These are phyloP conservation scores for Lyophyllum atratum DNA, from an alignment of 768 basidiomycete species.

Conservation along the genomic window DNA sequence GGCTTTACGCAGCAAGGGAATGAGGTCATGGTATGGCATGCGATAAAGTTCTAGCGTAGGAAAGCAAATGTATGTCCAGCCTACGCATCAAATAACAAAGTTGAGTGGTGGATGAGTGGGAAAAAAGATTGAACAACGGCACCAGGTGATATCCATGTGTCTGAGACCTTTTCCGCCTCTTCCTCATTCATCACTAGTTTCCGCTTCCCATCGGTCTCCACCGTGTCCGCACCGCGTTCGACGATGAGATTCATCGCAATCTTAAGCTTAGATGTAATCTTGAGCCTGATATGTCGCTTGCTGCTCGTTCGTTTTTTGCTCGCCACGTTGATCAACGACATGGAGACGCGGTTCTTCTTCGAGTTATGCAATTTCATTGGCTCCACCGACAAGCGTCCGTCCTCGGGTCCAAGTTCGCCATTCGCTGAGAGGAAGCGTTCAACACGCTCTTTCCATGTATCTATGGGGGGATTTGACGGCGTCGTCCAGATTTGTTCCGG, in stretches of 20 bases:
- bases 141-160: slow-evolving; percentile 37
- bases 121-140: background rate
- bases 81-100: slow-evolving; percentile 24
- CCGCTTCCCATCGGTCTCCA: slow-evolving; percentile 14
- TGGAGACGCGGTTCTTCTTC: slow-evolving; percentile 27
- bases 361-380: slow-evolving; percentile 20
- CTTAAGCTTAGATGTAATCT: slow-evolving; percentile 37
- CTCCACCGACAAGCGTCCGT: slow-evolving; percentile 5
- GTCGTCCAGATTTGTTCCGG: slow-evolving; percentile 22
- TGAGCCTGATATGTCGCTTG: slow-evolving; percentile 29
- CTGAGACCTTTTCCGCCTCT: slow-evolving; percentile 22
- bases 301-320: slow-evolving; percentile 37
- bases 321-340: slow-evolving; percentile 38
- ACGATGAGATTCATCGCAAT: slow-evolving; percentile 41
- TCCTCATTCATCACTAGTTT: slow-evolving; percentile 23
- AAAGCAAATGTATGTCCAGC: slow-evolving; percentile 51
- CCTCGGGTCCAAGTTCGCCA: background rate
- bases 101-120: background rate
- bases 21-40: slow-evolving; percentile 44
- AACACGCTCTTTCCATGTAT: slow-evolving; percentile 22
- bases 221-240: slow-evolving; percentile 38
- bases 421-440: slow-evolving; percentile 6
- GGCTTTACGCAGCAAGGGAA: slow-evolving; percentile 34
- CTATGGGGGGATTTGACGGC: slow-evolving; percentile 19
- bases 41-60: slow-evolving; percentile 40